A percentile compares a stretch with the other conserved stretches of the same genome.
These are phyloP conservation scores for Chalciporus sphaerocephalus DNA, from an alignment of 768 basidiomycete species.

Conservation along the genomic window DNA sequence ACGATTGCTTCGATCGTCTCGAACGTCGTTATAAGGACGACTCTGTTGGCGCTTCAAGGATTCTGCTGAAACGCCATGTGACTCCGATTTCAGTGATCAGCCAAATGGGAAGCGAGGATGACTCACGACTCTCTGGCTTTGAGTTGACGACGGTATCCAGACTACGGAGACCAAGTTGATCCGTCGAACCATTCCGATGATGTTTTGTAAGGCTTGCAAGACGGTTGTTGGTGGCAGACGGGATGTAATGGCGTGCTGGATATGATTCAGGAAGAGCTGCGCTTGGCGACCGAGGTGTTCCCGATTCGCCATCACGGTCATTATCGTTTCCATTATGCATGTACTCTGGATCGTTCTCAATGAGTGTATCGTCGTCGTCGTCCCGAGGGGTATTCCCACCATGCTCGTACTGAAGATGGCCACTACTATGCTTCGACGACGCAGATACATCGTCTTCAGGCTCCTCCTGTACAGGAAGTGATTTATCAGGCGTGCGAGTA, in stretches of 20 bases:
- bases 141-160: constrained; percentile 57
- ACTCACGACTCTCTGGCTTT: constrained; percentile 36
- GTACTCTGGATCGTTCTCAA: constrained; percentile 37
- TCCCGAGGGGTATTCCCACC: constrained; percentile 38
- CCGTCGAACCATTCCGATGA: constrained; percentile 53
- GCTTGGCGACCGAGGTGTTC: constrained; percentile 66
- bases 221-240: constrained; percentile 29
- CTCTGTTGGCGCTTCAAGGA: constrained; percentile 18
- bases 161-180: constrained; percentile 57
- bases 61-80: constrained; percentile 14
- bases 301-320: constrained; percentile 47
- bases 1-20: constrained; percentile 21
- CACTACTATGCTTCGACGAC: constrained; percentile 38
- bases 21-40: constrained; percentile 16
- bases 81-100: constrained; percentile 18
- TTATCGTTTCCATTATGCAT: constrained; percentile 32
- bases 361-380: constrained; percentile 44
- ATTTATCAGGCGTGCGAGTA: constrained; percentile 63
- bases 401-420: constrained; percentile 34
- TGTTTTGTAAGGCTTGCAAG: constrained; percentile 42
- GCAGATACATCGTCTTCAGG: constrained; percentile 56
- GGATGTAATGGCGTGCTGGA: constrained; percentile 27
- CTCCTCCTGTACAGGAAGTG: constrained; percentile 74
- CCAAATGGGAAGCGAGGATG: constrained; percentile 7
- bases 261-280: constrained; percentile 52